These are phyloP conservation scores for Euptelea pleiosperma DNA, from an alignment of 164 flowering plant species.

Conservation along the genomic window DNA sequence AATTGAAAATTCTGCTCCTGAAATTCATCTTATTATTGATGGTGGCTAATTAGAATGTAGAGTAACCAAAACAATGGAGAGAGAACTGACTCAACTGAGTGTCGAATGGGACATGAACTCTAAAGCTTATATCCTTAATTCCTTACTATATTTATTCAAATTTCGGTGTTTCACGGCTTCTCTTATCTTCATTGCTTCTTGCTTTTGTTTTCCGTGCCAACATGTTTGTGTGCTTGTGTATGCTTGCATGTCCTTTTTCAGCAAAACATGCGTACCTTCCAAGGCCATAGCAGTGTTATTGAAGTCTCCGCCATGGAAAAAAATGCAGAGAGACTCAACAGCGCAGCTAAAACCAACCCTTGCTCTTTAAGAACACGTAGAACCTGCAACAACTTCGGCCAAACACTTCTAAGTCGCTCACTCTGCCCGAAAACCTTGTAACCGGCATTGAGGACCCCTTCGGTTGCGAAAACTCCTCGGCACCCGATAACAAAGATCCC, in stretches of 20 bases:
- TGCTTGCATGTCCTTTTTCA: background rate
- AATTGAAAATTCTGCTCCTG: no score
- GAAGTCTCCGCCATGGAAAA: constrained; percentile 99
- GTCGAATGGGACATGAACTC: no score
- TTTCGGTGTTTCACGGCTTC: background rate
- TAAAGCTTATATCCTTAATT: background rate
- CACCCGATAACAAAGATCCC: constrained; percentile 55
- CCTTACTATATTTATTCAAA: background rate
- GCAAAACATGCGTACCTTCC: constrained; percentile 71
- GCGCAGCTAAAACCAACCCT: constrained; percentile 71
- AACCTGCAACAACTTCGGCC: constrained; percentile 77
- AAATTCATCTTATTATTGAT: no score
- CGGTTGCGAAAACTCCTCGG: constrained; percentile 55
- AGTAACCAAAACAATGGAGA: no score
- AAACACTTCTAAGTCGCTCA: constrained; percentile 42
- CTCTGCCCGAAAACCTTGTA: constrained; percentile 49
- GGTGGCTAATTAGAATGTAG: no score
- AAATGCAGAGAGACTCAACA: constrained; percentile 86
- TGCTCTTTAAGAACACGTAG: constrained; percentile 70
- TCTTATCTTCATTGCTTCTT: background rate
- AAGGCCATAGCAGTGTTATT: constrained; percentile 98
- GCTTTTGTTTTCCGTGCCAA: background rate
- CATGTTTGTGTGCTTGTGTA: background rate
- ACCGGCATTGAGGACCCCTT: constrained; percentile 49
- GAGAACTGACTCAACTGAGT: no score